phyloP scores from a whole-genome alignment of 768 basidiomycete species.

The Boletus fagicola region DNA sequence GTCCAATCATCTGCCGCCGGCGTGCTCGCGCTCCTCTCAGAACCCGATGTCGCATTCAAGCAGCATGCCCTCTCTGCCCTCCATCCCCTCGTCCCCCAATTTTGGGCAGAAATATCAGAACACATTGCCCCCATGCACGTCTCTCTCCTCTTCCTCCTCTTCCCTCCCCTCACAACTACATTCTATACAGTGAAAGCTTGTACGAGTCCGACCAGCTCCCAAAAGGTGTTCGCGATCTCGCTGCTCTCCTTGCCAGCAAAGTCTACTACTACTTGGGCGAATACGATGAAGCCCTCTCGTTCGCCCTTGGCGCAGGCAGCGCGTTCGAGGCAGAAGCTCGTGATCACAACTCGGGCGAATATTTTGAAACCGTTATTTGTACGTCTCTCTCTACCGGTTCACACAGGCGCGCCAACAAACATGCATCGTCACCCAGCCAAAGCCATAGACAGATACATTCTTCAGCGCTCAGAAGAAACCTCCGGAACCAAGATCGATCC shows the following conservation, averaged over 20 bases:
- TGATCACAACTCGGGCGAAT: slow-evolving; percentile 71
- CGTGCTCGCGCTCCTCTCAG: slow-evolving; percentile 86
- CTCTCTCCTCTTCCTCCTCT: slow-evolving; percentile 9
- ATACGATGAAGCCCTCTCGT: slow-evolving; percentile 93
- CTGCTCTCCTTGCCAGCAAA: slow-evolving; percentile 94
- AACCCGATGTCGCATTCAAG: slow-evolving; percentile 84
- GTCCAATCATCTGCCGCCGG: slow-evolving; percentile 84
- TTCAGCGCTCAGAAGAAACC: slow-evolving; percentile 57
- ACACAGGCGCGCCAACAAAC: background rate
- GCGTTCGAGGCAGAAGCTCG: slow-evolving; percentile 79
- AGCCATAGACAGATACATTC: slow-evolving; percentile 92
- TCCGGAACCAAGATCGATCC: slow-evolving; percentile 67
- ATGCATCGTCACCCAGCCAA: slow-evolving; percentile 57
- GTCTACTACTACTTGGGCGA: slow-evolving; percentile 97
- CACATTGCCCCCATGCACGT: slow-evolving; percentile 85
- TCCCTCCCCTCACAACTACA: slow-evolving; percentile 8
- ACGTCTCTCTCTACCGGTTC: slow-evolving; percentile 39
- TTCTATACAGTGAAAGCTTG: slow-evolving; percentile 68
- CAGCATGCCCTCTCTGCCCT: slow-evolving; percentile 87
- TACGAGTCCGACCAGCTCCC: slow-evolving; percentile 83
- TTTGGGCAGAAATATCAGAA: slow-evolving; percentile 99
- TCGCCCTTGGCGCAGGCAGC: slow-evolving; percentile 86
- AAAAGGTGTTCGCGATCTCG: slow-evolving; percentile 70
- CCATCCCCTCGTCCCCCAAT: slow-evolving; percentile 82
- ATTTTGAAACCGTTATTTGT: slow-evolving; percentile 94